Base-by-base conservation (phyloP, 2,329 filamentous ascomycete genomes). In the Phoma sp. region DNA sequence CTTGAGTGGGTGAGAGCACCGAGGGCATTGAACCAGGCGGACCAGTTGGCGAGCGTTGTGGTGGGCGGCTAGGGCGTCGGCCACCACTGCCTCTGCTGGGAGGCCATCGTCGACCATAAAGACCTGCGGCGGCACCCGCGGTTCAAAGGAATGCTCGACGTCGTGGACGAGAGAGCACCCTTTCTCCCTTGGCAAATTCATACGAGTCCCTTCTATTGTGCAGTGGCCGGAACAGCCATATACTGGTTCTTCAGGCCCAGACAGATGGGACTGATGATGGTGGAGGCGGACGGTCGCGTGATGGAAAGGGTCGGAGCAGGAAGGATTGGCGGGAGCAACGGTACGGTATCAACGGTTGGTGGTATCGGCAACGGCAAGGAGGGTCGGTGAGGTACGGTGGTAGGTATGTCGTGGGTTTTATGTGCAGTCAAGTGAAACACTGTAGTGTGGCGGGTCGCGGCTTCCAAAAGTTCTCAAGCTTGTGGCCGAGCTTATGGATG, bases 21-120 rank as follows among this genome's bases (percentile, higher is more conserved):
- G 78, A 10, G 83, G 83, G 72, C 93, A 97, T 76, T 96, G 91
- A 48, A 95, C 82, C 36, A 95, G 78, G 38, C 88, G 87, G 58
- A 96, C 81, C 50, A 92, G 80, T 53, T 84, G 78, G 61, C 89
- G 82, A 17, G 85, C 83, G 70, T 88, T 81, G 60, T 78, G 76
- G 61, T 81, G 77, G 29, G 83, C 80, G 59, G 80, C 77, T 56
- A 84, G 74, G 47, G 72, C 74, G 39, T 61, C 64, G 47, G 67
- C 63, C 53, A 71, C 72, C 62, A 64, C 63, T 60, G 73, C 68
- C 63, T 74, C 72, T 54, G 57, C 50, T 31, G 65, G 43, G 49
- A 57, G 48, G 31, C 61, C 76, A 77, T 77, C 60, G 64, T 73
- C 64, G 61, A 75, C 72, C 78, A 81, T 81, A 66, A 77, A 79